Conservation (phyloP, 768 basidiomycete genomes). For the Lyophyllum decastes region DNA sequence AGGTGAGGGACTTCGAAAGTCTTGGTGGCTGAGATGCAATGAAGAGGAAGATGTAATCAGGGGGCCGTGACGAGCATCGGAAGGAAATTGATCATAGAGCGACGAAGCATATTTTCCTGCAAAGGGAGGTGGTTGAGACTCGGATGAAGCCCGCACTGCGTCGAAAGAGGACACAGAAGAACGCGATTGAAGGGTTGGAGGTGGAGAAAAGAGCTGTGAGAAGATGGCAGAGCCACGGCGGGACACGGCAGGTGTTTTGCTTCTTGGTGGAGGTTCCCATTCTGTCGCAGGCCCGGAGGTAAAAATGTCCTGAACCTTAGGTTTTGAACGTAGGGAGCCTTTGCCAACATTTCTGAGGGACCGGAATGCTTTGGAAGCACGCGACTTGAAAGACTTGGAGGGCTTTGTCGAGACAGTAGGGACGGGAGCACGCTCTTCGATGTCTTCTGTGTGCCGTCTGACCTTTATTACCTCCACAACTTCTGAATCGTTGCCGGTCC, state of each 20-base stretch:
- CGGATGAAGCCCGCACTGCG: slow-evolving; percentile 17
- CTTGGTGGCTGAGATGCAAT: slow-evolving; percentile 12
- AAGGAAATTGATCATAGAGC: not conserved
- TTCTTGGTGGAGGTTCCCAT: slow-evolving; percentile 21
- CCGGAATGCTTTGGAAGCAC: slow-evolving; percentile 47
- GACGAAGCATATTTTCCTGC: slow-evolving; percentile 14
- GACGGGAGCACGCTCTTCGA: slow-evolving; percentile 3
- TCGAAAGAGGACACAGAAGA: slow-evolving; percentile 32
- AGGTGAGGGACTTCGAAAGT: slow-evolving; percentile 31
- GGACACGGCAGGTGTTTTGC: slow-evolving; percentile 36
- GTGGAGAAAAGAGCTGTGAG: slow-evolving; percentile 37
- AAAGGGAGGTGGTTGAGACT: slow-evolving; percentile 18
- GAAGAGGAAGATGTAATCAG: slow-evolving; percentile 17
- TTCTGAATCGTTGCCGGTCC: slow-evolving; percentile 48
- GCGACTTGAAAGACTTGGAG: slow-evolving; percentile 43
- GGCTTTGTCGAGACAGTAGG: slow-evolving; percentile 28
- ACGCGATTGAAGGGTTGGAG: slow-evolving; percentile 23
- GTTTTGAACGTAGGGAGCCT: slow-evolving; percentile 29
- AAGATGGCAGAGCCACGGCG: slow-evolving; percentile 38
- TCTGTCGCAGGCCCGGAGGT: slow-evolving; percentile 13
- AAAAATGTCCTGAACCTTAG: slow-evolving; percentile 39
- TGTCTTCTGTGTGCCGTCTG: slow-evolving; percentile 32
- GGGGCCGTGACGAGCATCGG: slow-evolving; percentile 1
- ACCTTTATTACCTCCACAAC: slow-evolving; percentile 65
- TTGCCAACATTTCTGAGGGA: slow-evolving; percentile 47